phyloP scores from a whole-genome alignment of 352 stramenopile genomes.

The Thalassiosira gravida region DNA sequence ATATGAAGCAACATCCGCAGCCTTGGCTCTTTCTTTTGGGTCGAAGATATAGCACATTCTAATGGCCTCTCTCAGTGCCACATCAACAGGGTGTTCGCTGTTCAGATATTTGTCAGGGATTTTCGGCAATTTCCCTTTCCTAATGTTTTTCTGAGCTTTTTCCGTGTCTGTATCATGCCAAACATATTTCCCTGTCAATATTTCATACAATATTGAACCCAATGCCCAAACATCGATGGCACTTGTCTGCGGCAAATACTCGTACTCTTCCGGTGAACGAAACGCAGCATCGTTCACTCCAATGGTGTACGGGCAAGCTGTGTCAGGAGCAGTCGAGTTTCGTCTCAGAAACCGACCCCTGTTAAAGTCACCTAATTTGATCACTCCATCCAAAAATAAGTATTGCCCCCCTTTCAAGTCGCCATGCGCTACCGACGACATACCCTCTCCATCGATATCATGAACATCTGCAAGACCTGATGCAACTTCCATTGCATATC shows the following conservation, averaged over 20 bases:
- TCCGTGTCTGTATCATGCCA: conserved; percentile 39
- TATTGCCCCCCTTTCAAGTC: conserved; percentile 79
- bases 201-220: conserved; percentile 58
- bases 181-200: conserved; percentile 49
- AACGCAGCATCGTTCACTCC: conserved; percentile 50
- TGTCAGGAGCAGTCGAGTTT: conserved; percentile 26
- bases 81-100: conserved; percentile 44
- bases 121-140: conserved; percentile 39
- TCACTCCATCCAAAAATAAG: conserved; percentile 58
- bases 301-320: conserved; percentile 42
- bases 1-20: conserved; percentile 34
- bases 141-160: conserved; percentile 37
- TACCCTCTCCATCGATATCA: conserved; percentile 66
- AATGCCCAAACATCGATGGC: conserved; percentile 68
- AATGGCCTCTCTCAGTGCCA: conserved; percentile 44
- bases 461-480: conserved; percentile 64
- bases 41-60: conserved; percentile 54
- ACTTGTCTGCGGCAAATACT: conserved; percentile 43
- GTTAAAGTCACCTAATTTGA: conserved; percentile 70
- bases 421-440: conserved; percentile 69
- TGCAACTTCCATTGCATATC: conserved; percentile 68
- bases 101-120: conserved; percentile 38
- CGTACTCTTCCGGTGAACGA: conserved; percentile 64
- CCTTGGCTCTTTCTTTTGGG: conserved; percentile 41
- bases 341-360: conserved; percentile 46